Percentiles rank a stretch among this genome's conserved stretches.
These are phyloP conservation scores for Hypomyces rosellus DNA, from an alignment of 2,329 filamentous ascomycete species.

Conservation along the genomic window DNA sequence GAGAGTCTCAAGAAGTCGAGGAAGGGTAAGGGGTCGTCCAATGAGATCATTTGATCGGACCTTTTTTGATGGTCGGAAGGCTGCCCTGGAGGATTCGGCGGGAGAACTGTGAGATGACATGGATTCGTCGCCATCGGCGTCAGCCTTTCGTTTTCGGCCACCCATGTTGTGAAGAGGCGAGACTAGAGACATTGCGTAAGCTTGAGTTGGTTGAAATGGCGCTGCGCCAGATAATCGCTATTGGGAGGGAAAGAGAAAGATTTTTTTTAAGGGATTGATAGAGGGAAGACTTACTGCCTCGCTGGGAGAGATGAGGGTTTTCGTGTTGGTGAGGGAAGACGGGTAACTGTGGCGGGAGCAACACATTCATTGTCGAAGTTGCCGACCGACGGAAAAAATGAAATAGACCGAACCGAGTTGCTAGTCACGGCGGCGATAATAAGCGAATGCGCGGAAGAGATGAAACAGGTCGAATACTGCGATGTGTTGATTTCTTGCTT, in stretches of 20 bases:
- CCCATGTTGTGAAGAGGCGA: constrained; percentile 48
- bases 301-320: constrained; percentile 44
- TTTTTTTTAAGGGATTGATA: too few species aligned
- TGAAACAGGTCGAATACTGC: too few species aligned
- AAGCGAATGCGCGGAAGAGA: too few species aligned
- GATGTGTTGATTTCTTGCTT: too few species aligned
- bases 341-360: constrained; percentile 54
- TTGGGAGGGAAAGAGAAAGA: too few species aligned
- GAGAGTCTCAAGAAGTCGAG: constrained; percentile 87
- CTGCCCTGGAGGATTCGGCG: constrained; percentile 61
- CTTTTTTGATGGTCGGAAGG: constrained; percentile 62
- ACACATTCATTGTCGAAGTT: constrained; percentile 50
- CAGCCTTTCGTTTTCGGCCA: constrained; percentile 78
- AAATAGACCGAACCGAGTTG: background rate
- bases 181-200: constrained; percentile 17
- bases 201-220: too few species aligned
- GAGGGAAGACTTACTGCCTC: constrained; percentile 43
- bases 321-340: constrained; percentile 55
- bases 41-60: constrained; percentile 57
- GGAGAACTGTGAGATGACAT: constrained; percentile 82
- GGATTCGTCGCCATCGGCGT: constrained; percentile 76
- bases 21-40: constrained; percentile 49
- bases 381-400: background rate
- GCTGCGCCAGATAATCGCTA: too few species aligned
- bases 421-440: too few species aligned